These are phyloP conservation scores for Penicillium psychrofluorescens DNA, from an alignment of 495 filamentous ascomycete genomes.

Conservation along the genomic window DNA sequence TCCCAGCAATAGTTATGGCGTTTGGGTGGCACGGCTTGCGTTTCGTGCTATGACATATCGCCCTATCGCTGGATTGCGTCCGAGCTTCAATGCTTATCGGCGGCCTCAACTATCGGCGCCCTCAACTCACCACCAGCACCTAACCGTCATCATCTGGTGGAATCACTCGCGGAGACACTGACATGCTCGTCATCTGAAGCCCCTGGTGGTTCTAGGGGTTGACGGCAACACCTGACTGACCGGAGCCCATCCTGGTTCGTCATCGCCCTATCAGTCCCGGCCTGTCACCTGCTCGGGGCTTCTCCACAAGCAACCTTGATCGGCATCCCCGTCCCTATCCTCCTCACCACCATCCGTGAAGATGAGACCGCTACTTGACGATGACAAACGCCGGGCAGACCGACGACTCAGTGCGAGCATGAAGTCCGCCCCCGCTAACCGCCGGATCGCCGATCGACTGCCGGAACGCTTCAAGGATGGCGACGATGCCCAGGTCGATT, in stretches of 20 bases:
- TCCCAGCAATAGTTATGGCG: no score
- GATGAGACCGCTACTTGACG: constrained; percentile 29
- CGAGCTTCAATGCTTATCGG: no score
- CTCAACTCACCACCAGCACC: no score
- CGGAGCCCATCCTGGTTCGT: constrained; percentile 8
- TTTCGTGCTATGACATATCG: no score
- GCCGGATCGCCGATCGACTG: constrained; percentile 59
- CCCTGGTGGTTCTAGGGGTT: neutral
- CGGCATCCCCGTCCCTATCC: constrained; percentile 2
- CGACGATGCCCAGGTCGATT: constrained; percentile 67
- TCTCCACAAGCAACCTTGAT: constrained; percentile 2
- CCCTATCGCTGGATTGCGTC: no score
- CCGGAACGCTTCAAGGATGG: constrained; percentile 72
- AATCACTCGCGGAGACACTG: no score
- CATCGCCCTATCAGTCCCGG: constrained; percentile 14
- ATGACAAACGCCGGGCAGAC: constrained; percentile 24
- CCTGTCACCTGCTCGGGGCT: constrained; percentile 16
- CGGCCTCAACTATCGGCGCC: no score
- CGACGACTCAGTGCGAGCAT: constrained; percentile 27
- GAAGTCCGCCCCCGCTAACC: constrained; percentile 28
- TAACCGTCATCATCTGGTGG: no score
- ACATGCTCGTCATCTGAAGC: neutral
- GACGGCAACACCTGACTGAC: constrained; percentile 5
- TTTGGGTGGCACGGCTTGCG: no score
- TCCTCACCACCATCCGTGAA: constrained; percentile 1